Evolutionary conservation across 2,329 filamentous ascomycete genomes (phyloP).

Genomic region (Ceratocystis alfenasii): DNA sequence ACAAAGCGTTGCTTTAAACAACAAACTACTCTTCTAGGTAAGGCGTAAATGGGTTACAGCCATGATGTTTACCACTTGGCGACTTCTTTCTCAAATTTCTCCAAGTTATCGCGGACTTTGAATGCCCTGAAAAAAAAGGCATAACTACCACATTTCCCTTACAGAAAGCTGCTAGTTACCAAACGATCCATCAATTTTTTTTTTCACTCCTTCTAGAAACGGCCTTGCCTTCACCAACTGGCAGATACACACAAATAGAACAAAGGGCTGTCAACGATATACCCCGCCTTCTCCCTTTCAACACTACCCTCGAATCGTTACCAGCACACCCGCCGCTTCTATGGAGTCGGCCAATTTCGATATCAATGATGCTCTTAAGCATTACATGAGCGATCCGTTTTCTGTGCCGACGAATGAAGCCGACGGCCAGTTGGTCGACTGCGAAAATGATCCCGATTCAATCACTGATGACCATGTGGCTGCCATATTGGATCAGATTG

Average conservation of each 20-base stretch:
- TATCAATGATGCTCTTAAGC: slow-evolving; percentile 91
- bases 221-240: neutral
- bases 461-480: slow-evolving; percentile 71
- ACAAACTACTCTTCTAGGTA: slow-evolving; percentile 16
- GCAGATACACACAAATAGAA: neutral
- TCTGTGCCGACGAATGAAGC: slow-evolving; percentile 78
- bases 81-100: slow-evolving; percentile 3
- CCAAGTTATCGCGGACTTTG: neutral
- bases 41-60: neutral
- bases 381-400: slow-evolving; percentile 87
- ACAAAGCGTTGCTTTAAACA: slow-evolving; percentile 20
- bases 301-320: neutral
- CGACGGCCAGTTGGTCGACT: slow-evolving; percentile 69
- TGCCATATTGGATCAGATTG: slow-evolving; percentile 75
- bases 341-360: slow-evolving; percentile 80
- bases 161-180: neutral
- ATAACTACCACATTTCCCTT: neutral
- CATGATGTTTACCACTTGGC: slow-evolving; percentile 1
- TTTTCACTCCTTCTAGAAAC: neutral
- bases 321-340: slow-evolving; percentile 27
- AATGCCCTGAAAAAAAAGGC: neutral
- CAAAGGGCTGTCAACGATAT: neutral
- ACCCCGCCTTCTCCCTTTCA: slow-evolving; percentile 13
- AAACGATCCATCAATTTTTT: neutral
- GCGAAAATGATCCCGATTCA: slow-evolving; percentile 80